A percentile compares a stretch with the other conserved stretches of the same genome.
Conservation (phyloP, 176 grass and related monocot genomes). For the Zoysia pacifica region DNA sequence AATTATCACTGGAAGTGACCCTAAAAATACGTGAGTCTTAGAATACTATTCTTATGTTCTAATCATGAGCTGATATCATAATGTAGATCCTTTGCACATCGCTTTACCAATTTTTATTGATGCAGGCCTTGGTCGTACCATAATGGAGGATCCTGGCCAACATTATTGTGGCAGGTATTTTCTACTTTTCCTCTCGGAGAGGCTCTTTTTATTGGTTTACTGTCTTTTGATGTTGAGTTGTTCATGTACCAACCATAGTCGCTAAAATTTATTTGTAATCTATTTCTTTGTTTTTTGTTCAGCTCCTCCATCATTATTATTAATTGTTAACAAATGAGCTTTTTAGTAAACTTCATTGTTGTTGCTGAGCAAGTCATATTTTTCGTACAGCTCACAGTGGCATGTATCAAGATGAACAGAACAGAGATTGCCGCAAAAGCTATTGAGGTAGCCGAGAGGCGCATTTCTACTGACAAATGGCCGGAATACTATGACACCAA, state of each 20-base stretch:
- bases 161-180: slow-evolving; percentile 86
- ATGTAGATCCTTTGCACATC: not conserved
- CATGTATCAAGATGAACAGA: slow-evolving; percentile 88
- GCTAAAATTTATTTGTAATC: not conserved
- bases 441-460: slow-evolving; percentile 70
- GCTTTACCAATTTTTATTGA: slow-evolving; percentile 33
- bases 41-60: slow-evolving; percentile 1
- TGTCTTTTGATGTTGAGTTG: slow-evolving; percentile 32
- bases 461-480: slow-evolving; percentile 72
- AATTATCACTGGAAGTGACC: slow-evolving; percentile 86
- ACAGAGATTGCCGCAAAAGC: slow-evolving; percentile 81
- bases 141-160: slow-evolving; percentile 94
- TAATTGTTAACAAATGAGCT: not conserved
- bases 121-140: slow-evolving; percentile 90
- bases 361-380: slow-evolving; percentile 8
- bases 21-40: slow-evolving; percentile 79
- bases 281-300: not conserved
- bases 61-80: not conserved
- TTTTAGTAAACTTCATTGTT: not conserved
- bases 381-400: slow-evolving; percentile 70
- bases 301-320: not conserved
- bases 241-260: not conserved
- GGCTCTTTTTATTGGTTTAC: slow-evolving; percentile 14
- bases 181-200: not conserved
- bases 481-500: slow-evolving; percentile 93